These are phyloP conservation scores for Sporothrix mexicana DNA, from an alignment of 2,329 filamentous ascomycete genomes.

Conservation along the genomic window DNA sequence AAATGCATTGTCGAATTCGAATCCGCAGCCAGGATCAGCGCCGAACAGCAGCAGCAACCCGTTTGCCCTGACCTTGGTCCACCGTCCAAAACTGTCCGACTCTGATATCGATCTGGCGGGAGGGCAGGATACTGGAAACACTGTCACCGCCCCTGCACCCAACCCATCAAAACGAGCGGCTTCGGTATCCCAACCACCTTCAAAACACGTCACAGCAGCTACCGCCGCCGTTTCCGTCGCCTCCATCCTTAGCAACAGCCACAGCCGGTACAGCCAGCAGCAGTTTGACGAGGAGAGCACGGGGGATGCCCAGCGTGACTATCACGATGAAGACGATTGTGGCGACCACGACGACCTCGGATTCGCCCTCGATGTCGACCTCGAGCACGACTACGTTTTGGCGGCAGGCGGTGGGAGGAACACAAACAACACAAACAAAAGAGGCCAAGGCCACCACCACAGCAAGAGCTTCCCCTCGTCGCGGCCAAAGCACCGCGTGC, in stretches of 20 bases:
- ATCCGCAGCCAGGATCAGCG: background rate
- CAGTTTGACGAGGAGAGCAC: conserved; percentile 24
- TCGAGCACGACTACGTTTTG: conserved; percentile 17
- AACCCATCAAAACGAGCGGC: too few species aligned
- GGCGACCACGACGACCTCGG: background rate
- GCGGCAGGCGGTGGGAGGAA: background rate
- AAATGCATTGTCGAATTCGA: background rate
- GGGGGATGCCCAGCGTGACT: background rate
- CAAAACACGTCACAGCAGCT: background rate
- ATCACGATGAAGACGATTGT: background rate
- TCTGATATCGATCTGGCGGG: too few species aligned
- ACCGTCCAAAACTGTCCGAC: background rate
- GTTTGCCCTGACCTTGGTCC: background rate
- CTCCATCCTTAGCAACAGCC: background rate
- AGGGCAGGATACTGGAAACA: too few species aligned
- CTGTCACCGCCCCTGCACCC: too few species aligned
- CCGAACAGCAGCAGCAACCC: background rate
- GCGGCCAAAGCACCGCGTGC: background rate
- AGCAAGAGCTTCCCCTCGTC: background rate
- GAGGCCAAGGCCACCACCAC: background rate
- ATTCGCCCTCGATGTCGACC: conserved; percentile 9
- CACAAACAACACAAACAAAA: background rate
- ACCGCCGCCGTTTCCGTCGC: background rate
- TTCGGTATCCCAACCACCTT: too few species aligned
- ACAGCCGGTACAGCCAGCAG: conserved; percentile 17